A percentile compares a stretch with the other conserved stretches of the same genome.
Evolutionary conservation across 2,329 filamentous ascomycete species (phyloP).

Genomic region (Fusarium albosuccineum): DNA sequence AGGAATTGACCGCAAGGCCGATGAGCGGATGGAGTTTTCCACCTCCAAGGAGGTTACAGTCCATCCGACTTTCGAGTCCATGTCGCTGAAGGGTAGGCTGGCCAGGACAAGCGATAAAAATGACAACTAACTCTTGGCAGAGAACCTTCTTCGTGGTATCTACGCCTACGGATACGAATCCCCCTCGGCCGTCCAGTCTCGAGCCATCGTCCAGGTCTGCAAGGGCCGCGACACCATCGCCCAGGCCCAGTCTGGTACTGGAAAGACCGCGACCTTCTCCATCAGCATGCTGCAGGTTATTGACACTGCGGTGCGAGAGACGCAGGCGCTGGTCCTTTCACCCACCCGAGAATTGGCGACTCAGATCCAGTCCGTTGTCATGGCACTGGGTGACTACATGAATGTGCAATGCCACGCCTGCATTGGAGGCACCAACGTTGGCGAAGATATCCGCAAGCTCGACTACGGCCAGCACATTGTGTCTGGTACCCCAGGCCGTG

Average conservation of each 20-base stretch:
- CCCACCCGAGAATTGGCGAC: slow-evolving; percentile 97
- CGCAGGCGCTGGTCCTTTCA: slow-evolving; percentile 93
- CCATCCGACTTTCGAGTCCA: slow-evolving; percentile 92
- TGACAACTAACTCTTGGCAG: slow-evolving; percentile 55
- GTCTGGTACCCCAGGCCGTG: slow-evolving; percentile 95
- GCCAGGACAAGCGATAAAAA: slow-evolving; percentile 24
- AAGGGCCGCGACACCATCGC: slow-evolving; percentile 99
- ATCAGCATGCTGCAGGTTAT: slow-evolving; percentile 97
- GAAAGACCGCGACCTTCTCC: slow-evolving; percentile 96
- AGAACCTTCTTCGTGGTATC: slow-evolving; percentile 95
- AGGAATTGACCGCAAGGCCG: slow-evolving; percentile 88
- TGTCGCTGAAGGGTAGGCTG: slow-evolving; percentile 85
- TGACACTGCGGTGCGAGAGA: slow-evolving; percentile 91
- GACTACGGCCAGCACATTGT: slow-evolving; percentile 99
- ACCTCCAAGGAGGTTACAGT: slow-evolving; percentile 98
- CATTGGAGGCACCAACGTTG: slow-evolving; percentile 97
- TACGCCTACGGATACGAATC: slow-evolving; percentile 99
- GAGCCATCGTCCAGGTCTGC: slow-evolving; percentile 98
- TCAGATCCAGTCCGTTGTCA: slow-evolving; percentile 98
- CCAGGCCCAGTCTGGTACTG: slow-evolving; percentile 96
- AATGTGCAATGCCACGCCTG: slow-evolving; percentile 99
- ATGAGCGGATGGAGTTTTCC: slow-evolving; percentile 97
- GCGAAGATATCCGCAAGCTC: slow-evolving; percentile 97
- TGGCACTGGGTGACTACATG: slow-evolving; percentile 99
- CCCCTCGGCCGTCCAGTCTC: slow-evolving; percentile 96